Evolutionary conservation across 768 basidiomycete species (phyloP), one percentile per base, ranked within the genome.

Genomic region (Termitomyces sp.): DNA sequence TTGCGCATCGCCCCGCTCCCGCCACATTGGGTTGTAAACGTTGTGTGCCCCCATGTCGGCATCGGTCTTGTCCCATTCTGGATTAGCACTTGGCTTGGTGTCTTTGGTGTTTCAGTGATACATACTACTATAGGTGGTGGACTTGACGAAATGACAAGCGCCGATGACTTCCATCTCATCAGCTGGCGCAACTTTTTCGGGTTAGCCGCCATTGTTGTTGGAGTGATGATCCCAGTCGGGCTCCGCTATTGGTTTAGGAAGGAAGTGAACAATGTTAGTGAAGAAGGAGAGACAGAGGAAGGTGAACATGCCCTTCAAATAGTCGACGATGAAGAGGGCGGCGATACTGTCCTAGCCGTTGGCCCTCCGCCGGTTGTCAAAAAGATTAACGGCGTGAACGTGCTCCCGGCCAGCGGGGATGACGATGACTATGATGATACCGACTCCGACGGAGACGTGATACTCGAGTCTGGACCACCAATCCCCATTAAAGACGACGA

Each of bases 11-110:
- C 94, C 1, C 95, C 95, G 0, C 80, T 97, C 20, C 95, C 95
- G 33, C 95, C 95, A 5, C 95, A 97, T 67, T 98, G 96, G 96
- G 89, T 97, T 36, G 86, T 96, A 63, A 98, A 98, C 69, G 80
- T 97, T 59, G 77, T 97, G 9, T 91, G 91, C 62, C 95, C 95
- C 0, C 95, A 98, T 67, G 83, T 98, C 32, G 92, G 93, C 35
- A 95, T 98, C 62, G 82, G 85, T 10, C 71, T 94, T 56, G 73
- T 89, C 44, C 84, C 90, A 0, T 98, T 98, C 74, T 98, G 94
- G 93, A 74, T 82, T 58, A 89, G 86, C 69, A 95, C 93, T 0
- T 94, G 90, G 73, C 79, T 98, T 44, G 95, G 93, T 1, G 91
- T 97, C 64, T 81, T 94, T 46, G 95, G 95, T 52, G 90, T 94